Percentiles rank a stretch among this genome's conserved stretches.
Conservation (phyloP, 257 asterid species). For the Pogostemon cablin region DNA sequence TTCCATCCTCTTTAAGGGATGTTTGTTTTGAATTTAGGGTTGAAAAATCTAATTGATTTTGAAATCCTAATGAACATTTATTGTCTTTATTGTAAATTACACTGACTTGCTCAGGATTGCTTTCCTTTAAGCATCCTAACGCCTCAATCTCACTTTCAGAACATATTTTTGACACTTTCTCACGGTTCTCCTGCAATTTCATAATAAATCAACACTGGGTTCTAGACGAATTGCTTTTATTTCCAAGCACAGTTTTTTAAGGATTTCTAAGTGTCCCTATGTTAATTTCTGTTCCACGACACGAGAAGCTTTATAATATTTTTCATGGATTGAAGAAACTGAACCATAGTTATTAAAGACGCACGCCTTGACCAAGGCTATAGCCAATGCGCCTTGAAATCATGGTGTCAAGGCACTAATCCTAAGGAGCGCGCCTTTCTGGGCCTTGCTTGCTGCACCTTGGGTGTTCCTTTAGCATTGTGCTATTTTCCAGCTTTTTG, state of each 20-base stretch:
- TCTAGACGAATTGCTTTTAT: conserved; percentile 4
- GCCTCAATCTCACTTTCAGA: conserved; percentile 80
- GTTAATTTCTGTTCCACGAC: conserved; percentile 13
- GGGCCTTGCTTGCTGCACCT: no score
- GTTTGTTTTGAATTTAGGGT: no score
- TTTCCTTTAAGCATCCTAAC: conserved; percentile 60
- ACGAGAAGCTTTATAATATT: neutral
- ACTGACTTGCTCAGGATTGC: conserved; percentile 76
- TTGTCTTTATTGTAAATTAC: conserved; percentile 8
- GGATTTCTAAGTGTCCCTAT: neutral
- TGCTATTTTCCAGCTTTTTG: no score
- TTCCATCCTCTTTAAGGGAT: neutral
- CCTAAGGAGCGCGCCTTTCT: no score
- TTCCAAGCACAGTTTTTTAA: conserved; percentile 19
- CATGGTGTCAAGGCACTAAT: no score
- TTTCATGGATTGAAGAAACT: conserved; percentile 28
- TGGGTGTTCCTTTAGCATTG: no score
- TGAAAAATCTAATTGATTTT: no score
- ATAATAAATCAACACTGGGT: conserved; percentile 34
- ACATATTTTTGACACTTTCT: conserved; percentile 74
- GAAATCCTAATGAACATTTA: no score
- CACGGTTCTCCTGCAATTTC: conserved; percentile 62
- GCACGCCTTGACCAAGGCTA: no score
- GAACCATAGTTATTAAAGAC: neutral
- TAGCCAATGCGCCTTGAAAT: no score